Percentiles rank a stretch among this genome's conserved stretches.
phyloP scores from a whole-genome alignment of 176 grass and related monocot species.

The Aechmea fasciata region DNA sequence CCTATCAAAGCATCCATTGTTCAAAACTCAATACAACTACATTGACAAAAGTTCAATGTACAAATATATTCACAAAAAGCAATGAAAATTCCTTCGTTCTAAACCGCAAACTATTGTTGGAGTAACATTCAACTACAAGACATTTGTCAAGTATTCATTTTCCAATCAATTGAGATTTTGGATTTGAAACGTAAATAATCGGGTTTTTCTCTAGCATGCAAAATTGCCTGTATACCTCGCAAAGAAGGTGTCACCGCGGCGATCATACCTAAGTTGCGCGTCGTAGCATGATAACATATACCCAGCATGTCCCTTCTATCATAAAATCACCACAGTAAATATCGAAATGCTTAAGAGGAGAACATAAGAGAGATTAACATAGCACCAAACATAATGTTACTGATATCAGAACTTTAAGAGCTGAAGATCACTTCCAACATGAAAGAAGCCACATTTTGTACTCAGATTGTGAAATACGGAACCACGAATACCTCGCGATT shows the following conservation, averaged over 20 bases:
- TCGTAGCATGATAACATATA: constrained; percentile 88
- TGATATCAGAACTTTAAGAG: not conserved
- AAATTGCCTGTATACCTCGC: constrained; percentile 39
- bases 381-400: not conserved
- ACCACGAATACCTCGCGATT: constrained; percentile 47
- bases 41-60: not conserved
- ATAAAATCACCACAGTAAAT: constrained; percentile 13
- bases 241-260: constrained; percentile 62
- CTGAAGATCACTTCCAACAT: not conserved
- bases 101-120: too few species aligned
- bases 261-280: constrained; percentile 71
- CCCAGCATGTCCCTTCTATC: constrained; percentile 74
- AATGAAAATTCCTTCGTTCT: not conserved
- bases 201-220: not conserved
- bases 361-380: not conserved
- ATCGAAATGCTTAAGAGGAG: not conserved
- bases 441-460: constrained; percentile 15
- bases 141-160: not conserved
- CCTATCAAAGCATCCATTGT: constrained; percentile 21
- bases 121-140: too few species aligned
- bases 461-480: not conserved
- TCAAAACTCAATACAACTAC: not conserved
- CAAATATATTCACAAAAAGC: not conserved
- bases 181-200: not conserved
- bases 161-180: not conserved